Evolutionary conservation across 495 filamentous ascomycete species (phyloP), one percentile per base, ranked within the genome.

Genomic region (Annulohypoxylon moriforme): DNA sequence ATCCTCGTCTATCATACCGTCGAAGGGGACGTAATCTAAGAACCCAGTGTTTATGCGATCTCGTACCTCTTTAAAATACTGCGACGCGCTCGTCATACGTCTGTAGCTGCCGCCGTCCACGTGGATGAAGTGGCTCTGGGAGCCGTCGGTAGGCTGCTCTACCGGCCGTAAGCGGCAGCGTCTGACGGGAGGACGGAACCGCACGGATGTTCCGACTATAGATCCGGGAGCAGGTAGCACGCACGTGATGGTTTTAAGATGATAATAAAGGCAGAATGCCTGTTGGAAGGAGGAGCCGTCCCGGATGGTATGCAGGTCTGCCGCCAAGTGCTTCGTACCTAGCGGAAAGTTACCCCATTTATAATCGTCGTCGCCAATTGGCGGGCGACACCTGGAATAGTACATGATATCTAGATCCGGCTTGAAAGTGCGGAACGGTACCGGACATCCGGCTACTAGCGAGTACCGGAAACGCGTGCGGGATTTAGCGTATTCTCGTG

Each of bases 391-490:
- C 7, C 61, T 14, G 38, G 14, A 66, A 18, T 69, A 16, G 40
- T 72, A 82, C 25, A 90, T 78, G 4, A 80, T 79, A 67, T 88
- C 87, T 68, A 89, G 88, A 61, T 89, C 87, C 1, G 82, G 77
- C 29, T 78, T 80, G 24, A 84, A 82, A 1, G 88, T 80, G 27
- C 88, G 88, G 1, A 89, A 81, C 0, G 88, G 88, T 7, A 89
- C 73, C 22, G 56, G 55, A 36, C 70, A 73, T 5, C 70, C 47
- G 4, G 70, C 70, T 8, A 73, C 4, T 0, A 29, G 65, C 18
- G 70, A 73, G 40, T 69, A 66, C 8, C 70, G 70, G 20, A 73
- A 60, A 9, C 65, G 64, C 22, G 56, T 49, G 25, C 58, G 49
- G 0, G 72, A 64, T 18, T 65, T 18, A 5, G 77, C 75, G 1